These are phyloP conservation scores for Boletus huronensis DNA, from an alignment of 768 basidiomycete species.

Conservation along the genomic window DNA sequence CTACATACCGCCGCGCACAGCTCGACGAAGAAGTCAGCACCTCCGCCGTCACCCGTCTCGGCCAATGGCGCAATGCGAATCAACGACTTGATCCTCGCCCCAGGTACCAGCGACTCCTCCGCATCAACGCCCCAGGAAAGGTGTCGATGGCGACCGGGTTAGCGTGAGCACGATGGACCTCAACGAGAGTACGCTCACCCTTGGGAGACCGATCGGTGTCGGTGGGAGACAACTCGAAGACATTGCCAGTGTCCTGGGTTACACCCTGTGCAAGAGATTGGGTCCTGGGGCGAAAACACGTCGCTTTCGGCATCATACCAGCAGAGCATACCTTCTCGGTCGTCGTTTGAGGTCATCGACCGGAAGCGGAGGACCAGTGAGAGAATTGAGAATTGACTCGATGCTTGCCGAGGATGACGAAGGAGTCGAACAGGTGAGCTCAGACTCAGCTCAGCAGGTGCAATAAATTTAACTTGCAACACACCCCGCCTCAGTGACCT, in stretches of 20 bases:
- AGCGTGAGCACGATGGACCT: slow-evolving; percentile 46
- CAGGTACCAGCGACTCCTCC: slow-evolving; percentile 72
- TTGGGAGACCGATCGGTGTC: slow-evolving; percentile 36
- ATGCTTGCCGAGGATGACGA: too few relatives aligned
- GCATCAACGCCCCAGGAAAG: slow-evolving; percentile 65
- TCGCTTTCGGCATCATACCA: slow-evolving; percentile 49
- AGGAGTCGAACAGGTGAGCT: too few relatives aligned
- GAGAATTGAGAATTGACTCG: too few relatives aligned
- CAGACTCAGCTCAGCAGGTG: too few relatives aligned
- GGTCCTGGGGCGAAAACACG: slow-evolving; percentile 36
- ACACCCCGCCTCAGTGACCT: too few relatives aligned
- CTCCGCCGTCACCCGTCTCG: slow-evolving; percentile 86
- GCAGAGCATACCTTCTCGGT: slow-evolving; percentile 53
- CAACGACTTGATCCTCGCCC: slow-evolving; percentile 72
- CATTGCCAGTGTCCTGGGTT: slow-evolving; percentile 60
- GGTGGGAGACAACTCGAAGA: slow-evolving; percentile 58
- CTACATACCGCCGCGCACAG: slow-evolving; percentile 78
- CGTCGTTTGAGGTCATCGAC: slow-evolving; percentile 74
- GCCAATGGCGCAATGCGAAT: slow-evolving; percentile 89
- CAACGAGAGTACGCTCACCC: slow-evolving; percentile 42
- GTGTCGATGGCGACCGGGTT: slow-evolving; percentile 28
- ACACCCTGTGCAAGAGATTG: slow-evolving; percentile 25
- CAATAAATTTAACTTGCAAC: too few relatives aligned
- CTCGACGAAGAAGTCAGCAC: slow-evolving; percentile 95
- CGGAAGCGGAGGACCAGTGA: slow-evolving; percentile 63